Evolutionary conservation across 257 asterid species (phyloP).

Genomic region (Vinca minor): DNA sequence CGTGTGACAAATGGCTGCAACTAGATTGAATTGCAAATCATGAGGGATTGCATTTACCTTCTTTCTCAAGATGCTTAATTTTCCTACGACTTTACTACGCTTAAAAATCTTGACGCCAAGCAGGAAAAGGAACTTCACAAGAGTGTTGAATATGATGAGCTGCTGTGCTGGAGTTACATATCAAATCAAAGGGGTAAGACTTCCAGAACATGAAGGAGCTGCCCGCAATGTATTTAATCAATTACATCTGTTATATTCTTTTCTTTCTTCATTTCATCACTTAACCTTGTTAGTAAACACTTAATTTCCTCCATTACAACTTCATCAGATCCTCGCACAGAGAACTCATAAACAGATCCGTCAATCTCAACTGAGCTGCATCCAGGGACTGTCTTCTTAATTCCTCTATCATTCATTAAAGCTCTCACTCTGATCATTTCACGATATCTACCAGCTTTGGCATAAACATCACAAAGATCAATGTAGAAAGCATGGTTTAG

Average conservation of each 20-base stretch:
- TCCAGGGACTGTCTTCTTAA: conserved; percentile 54
- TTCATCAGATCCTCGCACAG: conserved; percentile 49
- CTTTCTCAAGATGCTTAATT: not conserved
- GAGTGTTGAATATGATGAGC: not conserved
- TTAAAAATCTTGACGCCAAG: not conserved
- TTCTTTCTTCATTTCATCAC: conserved; percentile 41
- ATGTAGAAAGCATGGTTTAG: conserved; percentile 63
- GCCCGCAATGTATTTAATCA: not conserved
- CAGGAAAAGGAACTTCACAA: not conserved
- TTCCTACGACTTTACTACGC: not conserved
- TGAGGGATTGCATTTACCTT: not conserved
- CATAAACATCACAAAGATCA: conserved; percentile 57
- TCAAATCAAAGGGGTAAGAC: not conserved
- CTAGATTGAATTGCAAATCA: not conserved
- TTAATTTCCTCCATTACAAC: conserved; percentile 31
- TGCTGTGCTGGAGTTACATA: not conserved
- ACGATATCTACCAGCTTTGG: conserved; percentile 53
- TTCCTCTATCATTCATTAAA: conserved; percentile 43
- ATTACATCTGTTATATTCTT: not conserved
- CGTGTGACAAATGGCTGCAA: not conserved
- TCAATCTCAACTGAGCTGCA: conserved; percentile 59
- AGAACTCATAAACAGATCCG: conserved; percentile 54
- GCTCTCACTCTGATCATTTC: conserved; percentile 44
- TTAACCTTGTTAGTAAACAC: conserved; percentile 28
- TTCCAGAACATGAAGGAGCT: not conserved